Evolutionary conservation across 1,139 yeast species (phyloP).

Genomic region (Debaryomycetaceae sp.): DNA sequence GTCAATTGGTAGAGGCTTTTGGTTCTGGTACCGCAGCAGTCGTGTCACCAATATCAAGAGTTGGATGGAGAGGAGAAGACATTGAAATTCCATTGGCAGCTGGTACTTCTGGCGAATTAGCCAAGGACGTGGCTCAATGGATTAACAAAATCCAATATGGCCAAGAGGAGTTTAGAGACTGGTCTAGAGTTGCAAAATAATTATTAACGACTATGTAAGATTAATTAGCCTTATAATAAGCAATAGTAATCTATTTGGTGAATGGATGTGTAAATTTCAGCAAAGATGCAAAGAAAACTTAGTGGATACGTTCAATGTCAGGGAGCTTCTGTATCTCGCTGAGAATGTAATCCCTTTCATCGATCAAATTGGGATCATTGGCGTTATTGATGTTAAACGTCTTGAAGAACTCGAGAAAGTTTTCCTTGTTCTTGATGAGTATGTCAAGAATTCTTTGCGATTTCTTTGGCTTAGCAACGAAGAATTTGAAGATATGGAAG

Average conservation of each 20-base stretch:
- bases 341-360: slow-evolving; percentile 78
- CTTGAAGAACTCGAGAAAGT: slow-evolving; percentile 66
- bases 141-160: slow-evolving; percentile 89
- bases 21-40: slow-evolving; percentile 98
- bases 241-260: not conserved
- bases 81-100: slow-evolving; percentile 74
- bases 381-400: slow-evolving; percentile 61
- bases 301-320: slow-evolving; percentile 23
- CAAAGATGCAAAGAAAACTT: slow-evolving; percentile 2
- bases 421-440: slow-evolving; percentile 74
- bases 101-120: slow-evolving; percentile 82
- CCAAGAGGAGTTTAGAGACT: slow-evolving; percentile 57
- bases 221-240: not conserved
- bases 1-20: slow-evolving; percentile 88
- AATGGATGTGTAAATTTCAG: not conserved
- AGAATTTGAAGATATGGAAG: slow-evolving; percentile 86
- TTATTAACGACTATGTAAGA: not conserved
- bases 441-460: slow-evolving; percentile 77
- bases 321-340: slow-evolving; percentile 73
- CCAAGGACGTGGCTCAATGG: slow-evolving; percentile 77
- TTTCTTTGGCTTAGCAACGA: slow-evolving; percentile 92
- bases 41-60: slow-evolving; percentile 87
- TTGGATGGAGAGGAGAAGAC: slow-evolving; percentile 71
- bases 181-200: slow-evolving; percentile 50
- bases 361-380: slow-evolving; percentile 67